Percentiles rank a stretch among this genome's conserved stretches.
phyloP scores from a whole-genome alignment of 495 filamentous ascomycete species.

The Penicillium waksmanii region DNA sequence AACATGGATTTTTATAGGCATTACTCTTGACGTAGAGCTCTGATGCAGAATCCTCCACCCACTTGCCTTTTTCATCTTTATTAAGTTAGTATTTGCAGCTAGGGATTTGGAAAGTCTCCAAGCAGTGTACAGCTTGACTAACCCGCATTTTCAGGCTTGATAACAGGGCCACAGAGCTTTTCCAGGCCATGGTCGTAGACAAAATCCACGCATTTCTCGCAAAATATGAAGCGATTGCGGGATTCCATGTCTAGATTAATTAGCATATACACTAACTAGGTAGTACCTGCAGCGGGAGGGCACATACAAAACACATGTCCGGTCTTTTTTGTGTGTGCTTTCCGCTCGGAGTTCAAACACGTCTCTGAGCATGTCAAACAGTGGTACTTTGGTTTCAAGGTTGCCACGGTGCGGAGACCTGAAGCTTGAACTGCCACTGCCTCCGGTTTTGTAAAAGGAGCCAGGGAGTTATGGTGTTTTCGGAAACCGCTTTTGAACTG shows the following conservation, averaged over 20 bases:
- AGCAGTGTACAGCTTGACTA: neutral
- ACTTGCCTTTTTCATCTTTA: constrained; percentile 26
- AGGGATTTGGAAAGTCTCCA: neutral
- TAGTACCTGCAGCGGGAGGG: neutral
- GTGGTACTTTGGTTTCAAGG: constrained; percentile 47
- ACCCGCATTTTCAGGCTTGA: constrained; percentile 32
- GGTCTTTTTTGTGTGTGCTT: constrained; percentile 45
- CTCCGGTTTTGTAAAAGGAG: constrained; percentile 33
- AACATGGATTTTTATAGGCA: constrained; percentile 47
- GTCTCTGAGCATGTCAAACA: constrained; percentile 46
- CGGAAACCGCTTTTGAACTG: constrained; percentile 45
- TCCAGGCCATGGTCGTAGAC: constrained; percentile 87
- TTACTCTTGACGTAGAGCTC: constrained; percentile 50
- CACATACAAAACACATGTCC: constrained; percentile 49
- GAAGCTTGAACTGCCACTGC: constrained; percentile 27
- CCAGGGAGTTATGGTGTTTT: constrained; percentile 38
- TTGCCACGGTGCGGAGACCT: constrained; percentile 29
- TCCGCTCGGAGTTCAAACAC: constrained; percentile 38
- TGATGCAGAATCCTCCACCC: constrained; percentile 37
- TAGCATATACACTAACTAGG: constrained; percentile 15
- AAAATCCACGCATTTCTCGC: constrained; percentile 82
- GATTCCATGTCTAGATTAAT: constrained; percentile 76
- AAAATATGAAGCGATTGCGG: constrained; percentile 73
- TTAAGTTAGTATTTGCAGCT: constrained; percentile 5
- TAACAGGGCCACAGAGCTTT: constrained; percentile 51